Percentiles rank a stretch among this genome's conserved stretches.
Conservation (phyloP, 2,329 filamentous ascomycete species). For the Akanthomyces lecanii region DNA sequence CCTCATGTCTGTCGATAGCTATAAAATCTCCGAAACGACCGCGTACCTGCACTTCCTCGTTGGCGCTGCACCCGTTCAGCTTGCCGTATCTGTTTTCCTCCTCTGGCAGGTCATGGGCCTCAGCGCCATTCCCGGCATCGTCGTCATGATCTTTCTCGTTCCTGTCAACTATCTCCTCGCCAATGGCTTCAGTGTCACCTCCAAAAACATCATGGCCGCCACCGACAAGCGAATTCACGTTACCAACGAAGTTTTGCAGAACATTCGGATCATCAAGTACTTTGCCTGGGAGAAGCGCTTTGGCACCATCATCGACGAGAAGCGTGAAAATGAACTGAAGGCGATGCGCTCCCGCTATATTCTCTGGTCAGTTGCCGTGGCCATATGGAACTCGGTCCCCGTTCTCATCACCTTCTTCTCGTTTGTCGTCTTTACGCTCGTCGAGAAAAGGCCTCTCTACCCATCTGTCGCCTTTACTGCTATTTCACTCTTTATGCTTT, state of each 20-base stretch:
- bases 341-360: constrained; percentile 79
- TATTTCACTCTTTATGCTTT: constrained; percentile 89
- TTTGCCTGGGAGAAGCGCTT: constrained; percentile 98
- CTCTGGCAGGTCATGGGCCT: constrained; percentile 87
- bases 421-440: constrained; percentile 85
- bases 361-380: constrained; percentile 86
- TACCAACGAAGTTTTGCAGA: constrained; percentile 94
- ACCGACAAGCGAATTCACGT: constrained; percentile 95
- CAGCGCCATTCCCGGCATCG: constrained; percentile 89
- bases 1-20: constrained; percentile 98
- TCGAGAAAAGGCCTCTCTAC: constrained; percentile 84
- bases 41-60: constrained; percentile 96
- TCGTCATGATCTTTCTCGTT: constrained; percentile 82
- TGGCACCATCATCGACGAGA: constrained; percentile 80
- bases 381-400: constrained; percentile 93
- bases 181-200: constrained; percentile 76
- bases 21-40: constrained; percentile 94
- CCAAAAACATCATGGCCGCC: constrained; percentile 86
- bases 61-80: constrained; percentile 83
- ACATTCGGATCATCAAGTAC: constrained; percentile 98
- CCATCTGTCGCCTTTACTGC: constrained; percentile 95
- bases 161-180: constrained; percentile 89
- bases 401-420: constrained; percentile 95
- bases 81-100: constrained; percentile 73
- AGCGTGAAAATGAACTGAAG: constrained; percentile 72